These are phyloP conservation scores for Penicillium bovifimosum DNA, from an alignment of 495 filamentous ascomycete species.

Conservation along the genomic window DNA sequence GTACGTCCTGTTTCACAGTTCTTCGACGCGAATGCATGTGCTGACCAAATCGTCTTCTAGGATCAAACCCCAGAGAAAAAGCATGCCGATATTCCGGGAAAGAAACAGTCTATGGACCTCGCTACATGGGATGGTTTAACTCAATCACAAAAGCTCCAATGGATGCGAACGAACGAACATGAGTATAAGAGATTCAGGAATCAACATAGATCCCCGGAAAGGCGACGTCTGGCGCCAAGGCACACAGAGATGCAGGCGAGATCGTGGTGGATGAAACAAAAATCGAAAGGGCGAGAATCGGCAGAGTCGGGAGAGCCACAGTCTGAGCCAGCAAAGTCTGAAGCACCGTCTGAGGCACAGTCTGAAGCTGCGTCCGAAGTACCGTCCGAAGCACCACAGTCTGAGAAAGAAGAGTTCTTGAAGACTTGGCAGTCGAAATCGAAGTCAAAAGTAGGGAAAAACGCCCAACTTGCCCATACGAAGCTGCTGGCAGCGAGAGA, in stretches of 20 bases:
- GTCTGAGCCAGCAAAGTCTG: neutral
- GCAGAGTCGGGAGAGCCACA: neutral
- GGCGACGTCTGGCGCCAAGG: no score
- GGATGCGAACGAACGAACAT: no score
- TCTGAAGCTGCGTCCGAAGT: neutral
- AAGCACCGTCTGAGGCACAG: neutral
- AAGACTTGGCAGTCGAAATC: no score
- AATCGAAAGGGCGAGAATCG: neutral
- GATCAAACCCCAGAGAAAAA: neutral
- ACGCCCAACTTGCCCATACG: neutral
- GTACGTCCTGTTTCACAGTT: neutral
- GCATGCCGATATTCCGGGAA: neutral
- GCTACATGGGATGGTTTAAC: neutral
- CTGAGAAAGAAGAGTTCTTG: neutral
- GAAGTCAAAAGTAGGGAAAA: neutral
- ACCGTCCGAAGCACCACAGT: neutral
- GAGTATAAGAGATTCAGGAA: no score
- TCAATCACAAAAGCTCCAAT: neutral
- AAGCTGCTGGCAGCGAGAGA: neutral
- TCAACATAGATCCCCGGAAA: no score
- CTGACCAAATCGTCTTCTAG: neutral
- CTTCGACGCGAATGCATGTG: neutral
- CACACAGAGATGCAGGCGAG: no score
- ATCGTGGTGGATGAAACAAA: no score
- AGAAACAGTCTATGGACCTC: no score